Evolutionary conservation across 2,329 filamentous ascomycete genomes (phyloP), one percentile per base, ranked within the genome.

Genomic region (Aspergillus transmontanensis): DNA sequence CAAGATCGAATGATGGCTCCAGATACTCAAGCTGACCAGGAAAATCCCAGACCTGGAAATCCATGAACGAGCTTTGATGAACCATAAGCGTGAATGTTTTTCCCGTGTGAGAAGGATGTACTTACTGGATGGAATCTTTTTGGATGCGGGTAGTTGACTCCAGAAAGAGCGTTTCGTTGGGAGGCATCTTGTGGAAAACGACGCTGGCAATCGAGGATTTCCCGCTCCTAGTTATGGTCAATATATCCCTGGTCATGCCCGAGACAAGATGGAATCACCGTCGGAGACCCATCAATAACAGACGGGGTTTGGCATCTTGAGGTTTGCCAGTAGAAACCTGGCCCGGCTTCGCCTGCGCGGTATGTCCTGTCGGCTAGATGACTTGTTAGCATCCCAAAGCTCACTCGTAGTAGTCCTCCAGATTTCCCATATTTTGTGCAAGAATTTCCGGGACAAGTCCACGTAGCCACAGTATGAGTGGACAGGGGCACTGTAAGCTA

Each of bases 151-250:
- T 94, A 4, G 95, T 99, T 0, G 95, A 96, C 78, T 98, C 95
- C 21, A 99, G 86, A 73, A 97, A 99, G 19, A 99, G 82, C 0
- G 95, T 98, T 81, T 99, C 96, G 71, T 92, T 96, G 2, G 95
- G 94, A 3, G 94, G 93, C 75, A 98, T 89, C 77, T 99, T 99
- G 80, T 98, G 94, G 74, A 99, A 98, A n/a, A 99, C 94, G 55
- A 99, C 96, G 74, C 93, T 98, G 30, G 94, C 95, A 75, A 99
- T 98, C 6, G 95, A 99, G 0, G 95, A 98, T 77, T 99, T 99
- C 64, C 95, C 95, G 75, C 94, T 97, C 82, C 95, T 99, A 69
- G 30, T 68, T 28, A 59, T 19, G 39, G 61, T 78, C 59, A 74
- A 60, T 30, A 62, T 21, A 28, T 23, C 16, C 16, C 10, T 36